Percentiles rank a stretch among this genome's conserved stretches.
Conservation (phyloP, 192 early-diverging fungal genomes). For the Chytriomyces hyalinus region DNA sequence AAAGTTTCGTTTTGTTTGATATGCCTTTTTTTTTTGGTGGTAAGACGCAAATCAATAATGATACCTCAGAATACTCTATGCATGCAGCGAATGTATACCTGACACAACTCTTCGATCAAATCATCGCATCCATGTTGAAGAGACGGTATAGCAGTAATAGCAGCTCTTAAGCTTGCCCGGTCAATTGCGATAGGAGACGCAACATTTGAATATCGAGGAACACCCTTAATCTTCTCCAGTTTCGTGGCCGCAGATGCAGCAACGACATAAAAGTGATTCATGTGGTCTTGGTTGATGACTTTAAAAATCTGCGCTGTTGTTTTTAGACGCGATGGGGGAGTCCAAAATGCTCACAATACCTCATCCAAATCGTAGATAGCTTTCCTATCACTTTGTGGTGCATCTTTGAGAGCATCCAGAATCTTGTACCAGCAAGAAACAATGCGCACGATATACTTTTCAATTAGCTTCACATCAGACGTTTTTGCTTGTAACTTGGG, state of each 20-base stretch:
- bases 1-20: neutral
- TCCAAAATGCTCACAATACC: neutral
- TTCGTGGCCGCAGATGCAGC: slow-evolving; percentile 3
- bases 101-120: neutral
- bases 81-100: neutral
- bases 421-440: slow-evolving; percentile 2
- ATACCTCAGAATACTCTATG: neutral
- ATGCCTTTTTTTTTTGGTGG: neutral
- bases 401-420: neutral
- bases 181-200: neutral
- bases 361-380: neutral
- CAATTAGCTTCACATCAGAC: neutral
- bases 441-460: slow-evolving; percentile 1
- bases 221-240: neutral
- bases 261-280: neutral
- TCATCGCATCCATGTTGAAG: neutral
- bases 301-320: neutral
- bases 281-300: neutral
- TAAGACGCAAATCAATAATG: neutral
- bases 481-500: neutral
- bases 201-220: neutral
- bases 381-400: neutral
- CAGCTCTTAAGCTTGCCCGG: neutral
- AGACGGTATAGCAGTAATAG: neutral
- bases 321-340: too few species aligned